Percentiles rank a stretch among this genome's conserved stretches.
phyloP scores from a whole-genome alignment of 306 rosid species.

The Parietaria judaica region DNA sequence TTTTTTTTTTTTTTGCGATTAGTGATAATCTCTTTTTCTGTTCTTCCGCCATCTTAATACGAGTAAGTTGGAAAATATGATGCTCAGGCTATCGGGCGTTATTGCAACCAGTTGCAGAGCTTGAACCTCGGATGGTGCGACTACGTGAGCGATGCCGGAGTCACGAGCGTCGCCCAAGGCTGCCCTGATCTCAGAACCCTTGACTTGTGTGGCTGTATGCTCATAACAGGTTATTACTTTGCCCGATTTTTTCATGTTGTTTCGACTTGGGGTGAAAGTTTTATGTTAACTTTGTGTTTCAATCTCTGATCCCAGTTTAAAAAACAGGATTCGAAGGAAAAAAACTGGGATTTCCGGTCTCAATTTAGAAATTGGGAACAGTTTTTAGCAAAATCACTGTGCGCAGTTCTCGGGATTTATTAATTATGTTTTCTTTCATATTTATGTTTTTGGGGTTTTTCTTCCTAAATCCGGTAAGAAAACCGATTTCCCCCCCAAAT shows the following conservation, averaged over 20 bases:
- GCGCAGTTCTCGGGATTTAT: too few relatives aligned
- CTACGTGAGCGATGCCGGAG: constrained; percentile 72
- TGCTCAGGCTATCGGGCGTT: constrained; percentile 71
- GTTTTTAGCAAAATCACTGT: too few relatives aligned
- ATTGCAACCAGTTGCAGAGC: constrained; percentile 66
- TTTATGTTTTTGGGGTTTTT: too few relatives aligned
- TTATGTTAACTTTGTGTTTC: too few relatives aligned
- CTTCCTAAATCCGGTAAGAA: too few relatives aligned
- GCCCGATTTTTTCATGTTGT: neutral
- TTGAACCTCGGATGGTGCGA: constrained; percentile 97
- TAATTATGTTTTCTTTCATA: too few relatives aligned
- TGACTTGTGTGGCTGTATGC: constrained; percentile 81
- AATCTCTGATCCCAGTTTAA: too few relatives aligned
- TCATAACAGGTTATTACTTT: constrained; percentile 60
- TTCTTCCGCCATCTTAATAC: neutral
- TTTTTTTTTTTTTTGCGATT: neutral
- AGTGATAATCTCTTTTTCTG: neutral
- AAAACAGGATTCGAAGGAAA: too few relatives aligned
- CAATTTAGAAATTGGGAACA: too few relatives aligned
- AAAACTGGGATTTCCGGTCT: too few relatives aligned
- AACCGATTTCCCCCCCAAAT: too few relatives aligned
- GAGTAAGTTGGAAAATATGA: neutral
- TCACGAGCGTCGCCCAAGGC: constrained; percentile 69
- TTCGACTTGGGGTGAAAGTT: too few relatives aligned
- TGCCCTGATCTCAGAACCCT: constrained; percentile 82